Conservation (phyloP, 805 yeast species). For the Wickerhamomyces subpelliculosus region DNA sequence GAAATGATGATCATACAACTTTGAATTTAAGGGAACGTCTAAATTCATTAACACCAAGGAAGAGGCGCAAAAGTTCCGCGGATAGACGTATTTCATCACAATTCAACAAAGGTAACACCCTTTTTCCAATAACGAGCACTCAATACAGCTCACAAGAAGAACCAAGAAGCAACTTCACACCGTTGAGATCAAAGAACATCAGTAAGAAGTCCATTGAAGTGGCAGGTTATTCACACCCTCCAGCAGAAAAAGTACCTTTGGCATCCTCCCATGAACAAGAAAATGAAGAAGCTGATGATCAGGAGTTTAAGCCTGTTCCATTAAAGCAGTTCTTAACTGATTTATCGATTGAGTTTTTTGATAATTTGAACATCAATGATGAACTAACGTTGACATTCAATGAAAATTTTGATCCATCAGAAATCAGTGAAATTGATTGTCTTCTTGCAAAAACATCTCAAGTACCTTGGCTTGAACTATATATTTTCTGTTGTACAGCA, state of each 20-base stretch:
- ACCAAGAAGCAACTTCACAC: constrained; percentile 18
- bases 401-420: constrained; percentile 1
- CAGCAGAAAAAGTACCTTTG: constrained; percentile 11
- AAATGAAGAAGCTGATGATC: not conserved
- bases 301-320: constrained; percentile 18
- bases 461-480: constrained; percentile 21
- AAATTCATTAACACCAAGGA: constrained; percentile 21
- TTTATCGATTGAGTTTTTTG: constrained; percentile 21
- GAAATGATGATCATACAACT: constrained; percentile 1
- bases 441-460: constrained; percentile 15
- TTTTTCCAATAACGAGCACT: constrained; percentile 1
- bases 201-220: constrained; percentile 8
- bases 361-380: constrained; percentile 18
- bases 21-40: constrained; percentile 15
- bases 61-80: constrained; percentile 9
- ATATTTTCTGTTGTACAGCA: constrained; percentile 22
- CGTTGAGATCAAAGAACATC: constrained; percentile 12
- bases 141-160: constrained; percentile 8
- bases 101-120: too few species aligned
- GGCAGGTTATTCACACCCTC: not conserved
- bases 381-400: constrained; percentile 15
- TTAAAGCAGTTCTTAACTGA: constrained; percentile 18
- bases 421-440: constrained; percentile 9
- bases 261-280: constrained; percentile 18
- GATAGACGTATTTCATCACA: not conserved